Evolutionary conservation across 2,329 filamentous ascomycete genomes (phyloP), one percentile per base, ranked within the genome.

Genomic region (Aspergillus fructus): DNA sequence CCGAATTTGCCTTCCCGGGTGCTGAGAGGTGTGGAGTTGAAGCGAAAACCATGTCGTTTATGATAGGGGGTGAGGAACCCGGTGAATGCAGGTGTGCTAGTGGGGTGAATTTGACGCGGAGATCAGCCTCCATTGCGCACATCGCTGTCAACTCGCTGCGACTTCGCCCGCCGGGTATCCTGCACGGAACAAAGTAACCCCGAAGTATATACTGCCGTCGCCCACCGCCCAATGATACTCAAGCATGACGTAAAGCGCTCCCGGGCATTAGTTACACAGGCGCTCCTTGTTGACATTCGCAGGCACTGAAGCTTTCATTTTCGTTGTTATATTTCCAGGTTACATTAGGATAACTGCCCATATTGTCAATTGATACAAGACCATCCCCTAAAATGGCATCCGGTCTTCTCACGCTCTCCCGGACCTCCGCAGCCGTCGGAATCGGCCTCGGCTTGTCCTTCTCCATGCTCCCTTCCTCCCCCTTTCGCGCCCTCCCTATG

Each of bases 361-460:
- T 60, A 45, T 59, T 45, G 53, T 55, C 34, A 58, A 63, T 30
- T 59, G 51, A 45, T 40, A 54, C 46, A 40, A 45, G 15, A 23
- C 23, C 39, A 41, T 0, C 33, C 43, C 40, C 12, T 30, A 64
- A 40, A 50, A 70, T 71, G 67, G 53, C 66, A 40, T 63, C 66
- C 21, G 43, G 27, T 57, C 61, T 71, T 49, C 66, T 72, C 58
- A 62, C 27, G n/a, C 41, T 68, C 37, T 59, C 60, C 11, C 64
- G 65, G 47, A 64, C 69, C 5, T 61, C 67, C 45, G 61, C 71
- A 30, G 57, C 69, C 49, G 62, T 76, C 42, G 71, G 72, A 39
- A 62, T 76, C 45, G 70, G 71, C 54, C 62, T 76, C 40, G 66
- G 69, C 52, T 67, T 76, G 58, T 69, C 68, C 39, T 54, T 75